Conservation (phyloP, 768 basidiomycete genomes). For the Lentinula lateritia region DNA sequence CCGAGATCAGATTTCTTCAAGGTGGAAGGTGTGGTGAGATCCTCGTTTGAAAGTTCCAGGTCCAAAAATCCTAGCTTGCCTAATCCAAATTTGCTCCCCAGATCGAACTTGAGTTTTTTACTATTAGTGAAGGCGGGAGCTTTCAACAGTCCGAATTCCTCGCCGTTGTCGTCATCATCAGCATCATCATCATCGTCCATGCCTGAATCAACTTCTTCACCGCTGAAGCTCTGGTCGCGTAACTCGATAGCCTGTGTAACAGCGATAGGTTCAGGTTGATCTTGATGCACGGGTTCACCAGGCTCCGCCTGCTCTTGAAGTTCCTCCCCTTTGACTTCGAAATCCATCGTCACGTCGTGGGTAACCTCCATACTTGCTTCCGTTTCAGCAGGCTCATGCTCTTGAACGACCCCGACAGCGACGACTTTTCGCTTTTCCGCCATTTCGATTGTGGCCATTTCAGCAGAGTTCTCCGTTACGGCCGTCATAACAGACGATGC, state of each 20-base stretch:
- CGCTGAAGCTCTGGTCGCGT: constrained; percentile 5
- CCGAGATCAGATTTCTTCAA: neutral
- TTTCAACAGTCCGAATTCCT: constrained; percentile 26
- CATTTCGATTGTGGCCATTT: constrained; percentile 43
- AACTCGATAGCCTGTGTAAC: constrained; percentile 9
- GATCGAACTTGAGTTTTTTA: constrained; percentile 33
- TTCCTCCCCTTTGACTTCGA: neutral
- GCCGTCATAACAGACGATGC: constrained; percentile 32
- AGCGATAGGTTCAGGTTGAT: neutral
- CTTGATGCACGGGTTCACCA: neutral
- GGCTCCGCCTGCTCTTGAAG: neutral
- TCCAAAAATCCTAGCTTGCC: constrained; percentile 13
- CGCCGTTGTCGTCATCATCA: constrained; percentile 15
- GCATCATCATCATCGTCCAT: neutral
- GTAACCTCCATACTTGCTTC: constrained; percentile 4
- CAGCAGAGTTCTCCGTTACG: constrained; percentile 39
- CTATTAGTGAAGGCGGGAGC: constrained; percentile 13
- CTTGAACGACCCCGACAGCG: constrained; percentile 2
- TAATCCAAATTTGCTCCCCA: constrained; percentile 42
- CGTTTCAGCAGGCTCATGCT: constrained; percentile 6
- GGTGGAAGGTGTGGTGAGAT: neutral
- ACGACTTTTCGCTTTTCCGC: constrained; percentile 36
- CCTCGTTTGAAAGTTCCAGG: neutral
- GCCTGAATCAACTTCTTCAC: constrained; percentile 17
- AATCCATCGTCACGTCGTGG: neutral